Evolutionary conservation across 768 basidiomycete species (phyloP).

Genomic region (Tylopilus subfusipes): DNA sequence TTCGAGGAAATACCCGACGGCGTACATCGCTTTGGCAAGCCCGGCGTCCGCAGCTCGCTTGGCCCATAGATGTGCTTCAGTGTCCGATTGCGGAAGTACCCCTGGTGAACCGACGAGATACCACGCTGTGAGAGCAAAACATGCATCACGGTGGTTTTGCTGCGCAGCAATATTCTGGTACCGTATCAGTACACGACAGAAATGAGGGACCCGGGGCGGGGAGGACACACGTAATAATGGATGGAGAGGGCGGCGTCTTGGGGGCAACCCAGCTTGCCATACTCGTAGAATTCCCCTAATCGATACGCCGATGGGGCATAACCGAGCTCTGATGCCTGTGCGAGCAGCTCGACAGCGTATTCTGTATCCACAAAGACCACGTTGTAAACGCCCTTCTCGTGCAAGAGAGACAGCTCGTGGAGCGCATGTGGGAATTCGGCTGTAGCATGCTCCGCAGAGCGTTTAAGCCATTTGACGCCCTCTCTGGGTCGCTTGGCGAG

Average conservation of each 20-base stretch:
- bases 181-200: constrained; percentile 14
- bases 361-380: constrained; percentile 96
- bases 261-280: constrained; percentile 97
- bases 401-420: constrained; percentile 89
- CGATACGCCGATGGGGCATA: constrained; percentile 96
- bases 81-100: constrained; percentile 96
- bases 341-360: constrained; percentile 90
- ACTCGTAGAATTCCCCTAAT: constrained; percentile 98
- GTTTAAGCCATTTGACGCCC: constrained; percentile 98
- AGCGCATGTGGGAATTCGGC: constrained; percentile 96
- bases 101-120: constrained; percentile 98
- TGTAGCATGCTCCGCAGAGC: constrained; percentile 91
- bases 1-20: constrained; percentile 95
- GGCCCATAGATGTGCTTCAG: constrained; percentile 97
- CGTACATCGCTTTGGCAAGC: constrained; percentile 94
- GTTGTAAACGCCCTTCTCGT: constrained; percentile 97
- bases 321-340: constrained; percentile 92
- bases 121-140: constrained; percentile 98
- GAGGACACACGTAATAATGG: constrained; percentile 91
- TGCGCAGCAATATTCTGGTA: constrained; percentile 96
- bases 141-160: constrained; percentile 94
- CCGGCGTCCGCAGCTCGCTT: constrained; percentile 92
- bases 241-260: constrained; percentile 96
- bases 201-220: neutral
- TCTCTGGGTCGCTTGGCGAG: constrained; percentile 86